Conservation (phyloP, 2,329 filamentous ascomycete species). For the Lasiodiplodia theobromae region DNA sequence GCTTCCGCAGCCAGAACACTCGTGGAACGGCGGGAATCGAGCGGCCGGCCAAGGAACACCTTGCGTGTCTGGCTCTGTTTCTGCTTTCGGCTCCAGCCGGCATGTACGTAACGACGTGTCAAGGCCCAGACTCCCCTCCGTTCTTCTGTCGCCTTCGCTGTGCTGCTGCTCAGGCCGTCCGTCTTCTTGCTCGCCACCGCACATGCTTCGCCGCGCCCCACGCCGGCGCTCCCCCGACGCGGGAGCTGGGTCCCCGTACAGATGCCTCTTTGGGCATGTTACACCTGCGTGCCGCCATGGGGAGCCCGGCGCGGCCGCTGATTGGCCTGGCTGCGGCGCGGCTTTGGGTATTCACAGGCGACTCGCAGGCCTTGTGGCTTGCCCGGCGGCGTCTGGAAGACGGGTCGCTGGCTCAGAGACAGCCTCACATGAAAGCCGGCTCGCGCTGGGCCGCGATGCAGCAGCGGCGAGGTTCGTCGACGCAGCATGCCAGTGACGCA, state of each 20-base stretch:
- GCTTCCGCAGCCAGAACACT: conserved; percentile 18
- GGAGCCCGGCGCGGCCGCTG: neutral
- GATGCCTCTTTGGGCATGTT: conserved; percentile 26
- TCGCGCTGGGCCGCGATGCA: conserved; percentile 17
- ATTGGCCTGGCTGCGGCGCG: conserved; percentile 8
- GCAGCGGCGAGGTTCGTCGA: conserved; percentile 16
- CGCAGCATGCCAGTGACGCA: conserved; percentile 20
- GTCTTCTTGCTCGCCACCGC: conserved; percentile 15
- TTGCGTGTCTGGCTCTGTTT: conserved; percentile 25
- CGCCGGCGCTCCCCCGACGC: conserved; percentile 15
- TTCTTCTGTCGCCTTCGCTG: conserved; percentile 13
- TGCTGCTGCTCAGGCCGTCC: conserved; percentile 3
- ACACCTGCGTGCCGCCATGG: conserved; percentile 15
- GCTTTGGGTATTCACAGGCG: conserved; percentile 19
- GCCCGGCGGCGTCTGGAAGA: conserved; percentile 17
- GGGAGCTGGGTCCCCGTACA: conserved; percentile 19
- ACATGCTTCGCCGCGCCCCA: conserved; percentile 18
- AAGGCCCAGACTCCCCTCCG: neutral
- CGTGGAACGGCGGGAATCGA: conserved; percentile 27
- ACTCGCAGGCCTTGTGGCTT: conserved; percentile 22
- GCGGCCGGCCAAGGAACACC: conserved; percentile 21
- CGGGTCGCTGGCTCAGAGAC: conserved; percentile 7
- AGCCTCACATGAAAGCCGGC: conserved; percentile 13
- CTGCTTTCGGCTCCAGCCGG: conserved; percentile 26
- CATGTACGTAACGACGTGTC: conserved; percentile 27